Percentiles rank a stretch among this genome's conserved stretches.
Evolutionary conservation across 208 protist genomes (phyloP).

Genomic region (Leptomonas pyrrhocoris): DNA sequence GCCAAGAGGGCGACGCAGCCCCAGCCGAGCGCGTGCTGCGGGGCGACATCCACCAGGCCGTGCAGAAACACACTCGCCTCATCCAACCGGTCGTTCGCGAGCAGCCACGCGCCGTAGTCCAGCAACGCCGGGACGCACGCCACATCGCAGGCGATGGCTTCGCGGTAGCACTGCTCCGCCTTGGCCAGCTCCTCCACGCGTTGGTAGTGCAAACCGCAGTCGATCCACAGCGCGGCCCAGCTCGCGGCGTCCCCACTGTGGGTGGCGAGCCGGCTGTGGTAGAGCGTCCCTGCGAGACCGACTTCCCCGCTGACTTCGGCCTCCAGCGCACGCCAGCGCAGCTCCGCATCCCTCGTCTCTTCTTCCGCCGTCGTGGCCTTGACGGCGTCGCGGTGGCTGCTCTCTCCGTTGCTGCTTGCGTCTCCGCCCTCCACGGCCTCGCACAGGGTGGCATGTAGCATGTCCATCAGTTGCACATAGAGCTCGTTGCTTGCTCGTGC

Average conservation of each 20-base stretch:
- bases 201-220: conserved; percentile 82
- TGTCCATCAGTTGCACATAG: conserved; percentile 89
- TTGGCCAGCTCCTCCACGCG: conserved; percentile 72
- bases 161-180: conserved; percentile 91
- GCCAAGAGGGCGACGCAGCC: conserved; percentile 70
- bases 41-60: conserved; percentile 61
- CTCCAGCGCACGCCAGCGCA: conserved; percentile 79
- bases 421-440: conserved; percentile 1
- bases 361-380: not conserved
- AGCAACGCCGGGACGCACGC: conserved; percentile 59
- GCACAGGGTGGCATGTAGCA: conserved; percentile 73
- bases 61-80: conserved; percentile 92
- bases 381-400: not conserved
- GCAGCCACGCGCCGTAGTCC: conserved; percentile 83
- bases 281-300: conserved; percentile 61
- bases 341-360: conserved; percentile 20
- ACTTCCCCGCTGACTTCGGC: conserved; percentile 75
- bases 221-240: conserved; percentile 60
- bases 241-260: conserved; percentile 17
- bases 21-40: conserved; percentile 64
- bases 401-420: not conserved
- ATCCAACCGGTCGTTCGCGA: conserved; percentile 70
- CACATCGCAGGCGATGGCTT: conserved; percentile 80
- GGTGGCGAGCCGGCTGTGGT: conserved; percentile 79
- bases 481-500: conserved; percentile 80